Evolutionary conservation across 306 rosid genomes (phyloP).

Genomic region (Prunus padus): DNA sequence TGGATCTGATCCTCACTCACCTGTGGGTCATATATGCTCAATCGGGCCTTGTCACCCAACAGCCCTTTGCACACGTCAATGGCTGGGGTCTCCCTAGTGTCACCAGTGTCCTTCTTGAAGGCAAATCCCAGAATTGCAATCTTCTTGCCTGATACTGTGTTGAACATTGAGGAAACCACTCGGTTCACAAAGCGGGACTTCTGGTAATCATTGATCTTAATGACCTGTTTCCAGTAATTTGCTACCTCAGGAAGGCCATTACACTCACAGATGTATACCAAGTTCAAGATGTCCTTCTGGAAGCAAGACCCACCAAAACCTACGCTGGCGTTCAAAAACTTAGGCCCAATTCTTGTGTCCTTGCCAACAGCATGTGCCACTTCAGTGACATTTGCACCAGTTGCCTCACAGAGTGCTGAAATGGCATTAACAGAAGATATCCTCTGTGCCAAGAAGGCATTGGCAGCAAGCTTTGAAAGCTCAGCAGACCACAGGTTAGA

Average conservation of each 20-base stretch:
- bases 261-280: slow-evolving; percentile 90
- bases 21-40: slow-evolving; percentile 88
- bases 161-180: slow-evolving; percentile 83
- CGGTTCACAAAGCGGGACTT: slow-evolving; percentile 77
- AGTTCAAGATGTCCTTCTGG: slow-evolving; percentile 87
- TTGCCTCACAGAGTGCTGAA: slow-evolving; percentile 90
- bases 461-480: slow-evolving; percentile 93
- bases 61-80: slow-evolving; percentile 86
- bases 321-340: slow-evolving; percentile 85
- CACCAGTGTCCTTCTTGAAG: slow-evolving; percentile 92
- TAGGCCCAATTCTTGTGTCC: slow-evolving; percentile 84
- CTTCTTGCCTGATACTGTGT: slow-evolving; percentile 75
- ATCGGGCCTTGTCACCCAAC: slow-evolving; percentile 65
- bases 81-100: slow-evolving; percentile 90
- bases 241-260: slow-evolving; percentile 95
- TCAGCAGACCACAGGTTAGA: slow-evolving; percentile 96
- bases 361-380: slow-evolving; percentile 81
- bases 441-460: slow-evolving; percentile 91
- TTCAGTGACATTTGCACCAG: slow-evolving; percentile 84
- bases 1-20: slow-evolving; percentile 66
- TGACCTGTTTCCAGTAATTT: slow-evolving; percentile 90
- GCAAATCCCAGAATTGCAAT: slow-evolving; percentile 76
- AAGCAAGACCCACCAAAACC: slow-evolving; percentile 97
- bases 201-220: slow-evolving; percentile 91
- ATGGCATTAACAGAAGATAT: slow-evolving; percentile 93